These are phyloP conservation scores for Saturnispora dispora DNA, from an alignment of 805 yeast genomes.

Conservation along the genomic window DNA sequence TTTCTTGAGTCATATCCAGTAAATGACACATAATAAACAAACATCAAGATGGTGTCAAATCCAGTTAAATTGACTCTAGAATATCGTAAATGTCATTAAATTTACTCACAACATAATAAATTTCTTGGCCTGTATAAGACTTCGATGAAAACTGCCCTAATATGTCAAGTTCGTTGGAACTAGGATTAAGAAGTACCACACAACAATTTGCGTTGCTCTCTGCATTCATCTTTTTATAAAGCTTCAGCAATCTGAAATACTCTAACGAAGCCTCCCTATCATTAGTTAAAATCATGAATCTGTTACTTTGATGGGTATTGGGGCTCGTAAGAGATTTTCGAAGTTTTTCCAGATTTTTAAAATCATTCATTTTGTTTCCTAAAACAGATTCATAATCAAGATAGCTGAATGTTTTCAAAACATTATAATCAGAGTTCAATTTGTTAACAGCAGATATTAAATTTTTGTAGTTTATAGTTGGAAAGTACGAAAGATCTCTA, in stretches of 20 bases:
- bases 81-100: conserved; percentile 18
- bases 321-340: conserved; percentile 5
- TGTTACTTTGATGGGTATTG: conserved; percentile 7
- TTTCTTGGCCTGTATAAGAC: conserved; percentile 11
- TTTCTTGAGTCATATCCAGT: background rate
- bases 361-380: conserved; percentile 17
- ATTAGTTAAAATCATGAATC: conserved; percentile 17
- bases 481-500: conserved; percentile 16
- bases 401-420: conserved; percentile 2
- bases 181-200: conserved; percentile 16
- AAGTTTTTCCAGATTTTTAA: conserved; percentile 14
- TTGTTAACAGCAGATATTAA: conserved; percentile 6
- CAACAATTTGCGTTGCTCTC: conserved; percentile 12
- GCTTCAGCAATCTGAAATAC: conserved; percentile 19
- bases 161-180: background rate
- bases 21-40: background rate
- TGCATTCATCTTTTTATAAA: conserved; percentile 8
- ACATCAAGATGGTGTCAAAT: background rate
- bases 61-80: conserved; percentile 12
- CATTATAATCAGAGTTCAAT: background rate
- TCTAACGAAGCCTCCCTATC: conserved; percentile 21
- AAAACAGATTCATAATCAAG: conserved; percentile 15
- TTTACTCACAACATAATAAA: conserved; percentile 16
- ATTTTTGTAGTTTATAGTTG: conserved; percentile 12
- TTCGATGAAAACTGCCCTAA: background rate